A percentile compares a stretch with the other conserved stretches of the same genome.
Conservation (phyloP, 139 green algal genomes). For the Asterochloris erici region DNA sequence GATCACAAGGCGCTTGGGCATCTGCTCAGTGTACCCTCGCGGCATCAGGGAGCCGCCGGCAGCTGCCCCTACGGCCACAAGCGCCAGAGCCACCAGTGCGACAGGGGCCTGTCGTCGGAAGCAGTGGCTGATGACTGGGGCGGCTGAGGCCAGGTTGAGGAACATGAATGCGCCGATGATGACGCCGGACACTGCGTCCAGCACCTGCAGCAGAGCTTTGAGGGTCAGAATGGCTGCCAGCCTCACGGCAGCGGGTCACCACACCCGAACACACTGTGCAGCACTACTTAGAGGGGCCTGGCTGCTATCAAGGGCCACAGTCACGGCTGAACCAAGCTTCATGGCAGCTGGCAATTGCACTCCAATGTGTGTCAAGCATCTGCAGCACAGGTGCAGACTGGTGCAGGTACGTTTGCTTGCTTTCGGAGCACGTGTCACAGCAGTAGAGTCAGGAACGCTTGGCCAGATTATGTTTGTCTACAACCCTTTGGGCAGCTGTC, state of each 20-base stretch:
- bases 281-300: neutral
- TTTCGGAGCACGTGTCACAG: too few species aligned
- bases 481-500: too few species aligned
- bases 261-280: neutral
- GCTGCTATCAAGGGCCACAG: neutral
- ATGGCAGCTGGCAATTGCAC: too few species aligned
- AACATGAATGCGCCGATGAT: conserved; percentile 13
- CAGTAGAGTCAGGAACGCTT: too few species aligned
- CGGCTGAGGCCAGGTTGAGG: conserved; percentile 1
- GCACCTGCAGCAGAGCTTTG: neutral
- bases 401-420: too few species aligned
- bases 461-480: too few species aligned
- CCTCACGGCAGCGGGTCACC: too few species aligned
- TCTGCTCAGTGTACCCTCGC: neutral
- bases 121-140: neutral
- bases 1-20: conserved; percentile 10
- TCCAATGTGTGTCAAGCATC: too few species aligned
- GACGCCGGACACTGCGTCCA: conserved; percentile 9
- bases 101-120: neutral
- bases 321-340: neutral
- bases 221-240: too few species aligned
- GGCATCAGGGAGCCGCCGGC: neutral
- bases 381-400: too few species aligned
- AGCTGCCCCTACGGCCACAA: neutral
- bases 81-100: neutral